Conservation (phyloP, 371 early-diverging fungal genomes). For the Mortierella polycephala region DNA sequence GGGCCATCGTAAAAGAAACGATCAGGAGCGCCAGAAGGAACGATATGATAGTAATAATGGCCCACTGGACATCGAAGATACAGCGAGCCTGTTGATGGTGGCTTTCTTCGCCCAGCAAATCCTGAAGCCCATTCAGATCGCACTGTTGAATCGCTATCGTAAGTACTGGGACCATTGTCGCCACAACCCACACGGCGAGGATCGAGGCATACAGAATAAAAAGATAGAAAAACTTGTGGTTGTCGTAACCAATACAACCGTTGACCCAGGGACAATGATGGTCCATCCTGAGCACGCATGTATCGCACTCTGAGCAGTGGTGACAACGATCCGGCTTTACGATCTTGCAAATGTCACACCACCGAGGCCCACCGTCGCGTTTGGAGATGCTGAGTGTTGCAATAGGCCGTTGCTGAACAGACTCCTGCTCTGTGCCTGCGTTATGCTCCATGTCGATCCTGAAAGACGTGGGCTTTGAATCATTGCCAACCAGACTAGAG, state of each 20-base stretch:
- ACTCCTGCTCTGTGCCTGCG: background rate
- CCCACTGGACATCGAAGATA: constrained; percentile 30
- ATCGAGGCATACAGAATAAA: constrained; percentile 76
- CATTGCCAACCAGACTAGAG: background rate
- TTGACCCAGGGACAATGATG: constrained; percentile 77
- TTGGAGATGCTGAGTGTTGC: constrained; percentile 59
- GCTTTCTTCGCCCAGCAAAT: background rate
- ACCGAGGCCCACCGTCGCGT: constrained; percentile 63
- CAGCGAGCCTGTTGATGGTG: background rate
- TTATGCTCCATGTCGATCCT: constrained; percentile 10
- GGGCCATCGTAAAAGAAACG: constrained; percentile 51
- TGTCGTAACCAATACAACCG: constrained; percentile 83
- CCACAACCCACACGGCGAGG: constrained; percentile 67
- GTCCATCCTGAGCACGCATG: constrained; percentile 82
- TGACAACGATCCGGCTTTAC: constrained; percentile 92
- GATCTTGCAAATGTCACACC: constrained; percentile 66
- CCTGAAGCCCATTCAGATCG: background rate
- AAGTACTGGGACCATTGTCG: constrained; percentile 48
- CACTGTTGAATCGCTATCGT: constrained; percentile 22
- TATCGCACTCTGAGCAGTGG: constrained; percentile 91
- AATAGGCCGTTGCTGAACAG: constrained; percentile 11
- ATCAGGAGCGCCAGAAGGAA: constrained; percentile 46
- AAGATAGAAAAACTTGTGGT: constrained; percentile 86
- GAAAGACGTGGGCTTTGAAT: background rate
- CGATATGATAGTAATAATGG: constrained; percentile 26